Evolutionary conservation across 2,329 filamentous ascomycete genomes (phyloP).

Genomic region (Aspergillus pseudoviridinutans): DNA sequence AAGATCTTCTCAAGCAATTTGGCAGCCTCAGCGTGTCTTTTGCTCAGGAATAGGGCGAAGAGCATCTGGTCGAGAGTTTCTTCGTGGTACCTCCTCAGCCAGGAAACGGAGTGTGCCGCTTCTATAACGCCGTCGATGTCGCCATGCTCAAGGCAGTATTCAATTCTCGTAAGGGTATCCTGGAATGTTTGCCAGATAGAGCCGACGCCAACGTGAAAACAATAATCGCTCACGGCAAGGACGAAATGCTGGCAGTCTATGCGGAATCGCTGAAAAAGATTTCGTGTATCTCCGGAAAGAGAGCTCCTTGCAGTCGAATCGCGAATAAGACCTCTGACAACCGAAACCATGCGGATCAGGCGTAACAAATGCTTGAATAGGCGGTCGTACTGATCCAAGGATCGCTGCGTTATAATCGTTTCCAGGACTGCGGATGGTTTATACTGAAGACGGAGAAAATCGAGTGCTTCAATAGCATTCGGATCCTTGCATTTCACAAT

Average conservation of each 20-base stretch:
- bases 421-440: conserved; percentile 68
- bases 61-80: conserved; percentile 71
- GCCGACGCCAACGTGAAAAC: conserved; percentile 73
- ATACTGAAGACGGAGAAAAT: conserved; percentile 86
- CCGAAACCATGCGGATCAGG: conserved; percentile 72
- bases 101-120: conserved; percentile 58
- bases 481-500: conserved; percentile 80
- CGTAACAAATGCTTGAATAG: conserved; percentile 79
- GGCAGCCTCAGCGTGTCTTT: conserved; percentile 69
- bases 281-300: conserved; percentile 31
- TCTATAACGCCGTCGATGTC: conserved; percentile 46
- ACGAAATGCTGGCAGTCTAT: conserved; percentile 79
- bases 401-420: conserved; percentile 65
- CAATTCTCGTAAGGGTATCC: conserved; percentile 59
- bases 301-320: conserved; percentile 46
- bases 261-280: conserved; percentile 58
- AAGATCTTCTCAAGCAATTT: conserved; percentile 75
- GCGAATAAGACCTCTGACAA: conserved; percentile 62
- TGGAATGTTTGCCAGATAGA: conserved; percentile 71
- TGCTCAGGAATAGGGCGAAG: conserved; percentile 67
- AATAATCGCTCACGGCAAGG: conserved; percentile 67
- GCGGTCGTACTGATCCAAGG: conserved; percentile 75
- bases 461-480: conserved; percentile 78
- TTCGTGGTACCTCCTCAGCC: conserved; percentile 67
- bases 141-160: conserved; percentile 51